These are phyloP conservation scores for Paspalum notatum DNA, from an alignment of 176 grass and related monocot genomes.

Conservation along the genomic window DNA sequence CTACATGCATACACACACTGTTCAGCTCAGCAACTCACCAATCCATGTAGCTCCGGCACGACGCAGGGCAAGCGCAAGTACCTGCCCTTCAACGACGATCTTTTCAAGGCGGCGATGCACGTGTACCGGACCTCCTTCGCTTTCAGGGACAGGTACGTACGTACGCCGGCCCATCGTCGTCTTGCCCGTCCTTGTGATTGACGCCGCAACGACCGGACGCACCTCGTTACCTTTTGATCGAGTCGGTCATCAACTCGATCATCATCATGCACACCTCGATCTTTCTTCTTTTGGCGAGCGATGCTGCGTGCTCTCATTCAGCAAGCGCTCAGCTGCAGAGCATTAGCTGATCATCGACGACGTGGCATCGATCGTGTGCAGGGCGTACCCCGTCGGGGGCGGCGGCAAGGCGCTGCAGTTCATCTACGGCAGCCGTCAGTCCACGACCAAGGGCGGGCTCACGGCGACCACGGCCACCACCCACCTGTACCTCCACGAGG, in stretches of 20 bases:
- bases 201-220: neutral
- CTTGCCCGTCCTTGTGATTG: neutral
- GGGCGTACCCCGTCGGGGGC: constrained; percentile 67
- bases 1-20: neutral
- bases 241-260: too few species aligned
- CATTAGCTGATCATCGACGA: too few species aligned
- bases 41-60: constrained; percentile 62
- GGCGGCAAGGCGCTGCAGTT: constrained; percentile 81
- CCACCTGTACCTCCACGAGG: constrained; percentile 63
- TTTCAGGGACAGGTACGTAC: constrained; percentile 64
- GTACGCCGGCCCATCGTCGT: neutral
- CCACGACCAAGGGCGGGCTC: constrained; percentile 68
- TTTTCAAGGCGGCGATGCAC: constrained; percentile 83
- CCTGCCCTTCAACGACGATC: constrained; percentile 80
- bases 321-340: too few species aligned
- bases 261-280: neutral
- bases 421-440: constrained; percentile 76
- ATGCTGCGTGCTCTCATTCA: too few species aligned
- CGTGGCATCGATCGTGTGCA: constrained; percentile 14
- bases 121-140: constrained; percentile 83
- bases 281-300: neutral
- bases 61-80: constrained; percentile 90
- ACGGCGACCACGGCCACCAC: constrained; percentile 77
- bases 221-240: neutral
- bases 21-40: neutral